Percentiles rank a stretch among this genome's conserved stretches.
Conservation (phyloP, 225 moss, liverwort and hornwort species). For the Physcomitrium patens region DNA sequence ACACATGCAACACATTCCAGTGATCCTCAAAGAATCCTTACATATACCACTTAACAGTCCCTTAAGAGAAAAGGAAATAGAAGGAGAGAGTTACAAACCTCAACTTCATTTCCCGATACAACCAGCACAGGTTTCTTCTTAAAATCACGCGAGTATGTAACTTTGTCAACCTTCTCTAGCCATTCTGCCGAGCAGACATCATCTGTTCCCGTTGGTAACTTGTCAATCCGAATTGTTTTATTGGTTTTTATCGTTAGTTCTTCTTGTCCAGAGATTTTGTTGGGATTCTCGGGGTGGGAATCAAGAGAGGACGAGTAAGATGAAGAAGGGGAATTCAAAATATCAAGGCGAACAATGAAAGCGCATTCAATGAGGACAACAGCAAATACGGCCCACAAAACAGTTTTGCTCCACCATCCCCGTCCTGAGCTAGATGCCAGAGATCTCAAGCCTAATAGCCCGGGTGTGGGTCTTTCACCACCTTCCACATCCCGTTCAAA, state of each 20-base stretch:
- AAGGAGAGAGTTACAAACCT: conserved; percentile 31
- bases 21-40: background rate
- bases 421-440: conserved; percentile 43
- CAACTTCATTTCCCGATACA: conserved; percentile 17
- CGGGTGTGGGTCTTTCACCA: conserved; percentile 34
- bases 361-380: conserved; percentile 69
- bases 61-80: background rate
- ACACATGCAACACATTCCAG: background rate
- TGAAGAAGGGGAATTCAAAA: conserved; percentile 46
- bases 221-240: background rate
- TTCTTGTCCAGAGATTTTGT: conserved; percentile 10
- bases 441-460: conserved; percentile 35
- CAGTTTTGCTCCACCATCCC: conserved; percentile 62
- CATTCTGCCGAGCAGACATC: conserved; percentile 51
- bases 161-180: conserved; percentile 62
- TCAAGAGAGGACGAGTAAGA: conserved; percentile 4
- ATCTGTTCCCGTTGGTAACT: background rate
- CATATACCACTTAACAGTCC: background rate
- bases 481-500: conserved; percentile 39
- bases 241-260: background rate
- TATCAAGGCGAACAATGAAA: conserved; percentile 69
- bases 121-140: conserved; percentile 58
- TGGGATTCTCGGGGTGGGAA: background rate
- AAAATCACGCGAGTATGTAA: conserved; percentile 71
- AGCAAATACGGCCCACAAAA: conserved; percentile 57